Evolutionary conservation across 2,329 filamentous ascomycete genomes (phyloP), one percentile per base, ranked within the genome.

Genomic region (Neocatenulostroma microsporum): DNA sequence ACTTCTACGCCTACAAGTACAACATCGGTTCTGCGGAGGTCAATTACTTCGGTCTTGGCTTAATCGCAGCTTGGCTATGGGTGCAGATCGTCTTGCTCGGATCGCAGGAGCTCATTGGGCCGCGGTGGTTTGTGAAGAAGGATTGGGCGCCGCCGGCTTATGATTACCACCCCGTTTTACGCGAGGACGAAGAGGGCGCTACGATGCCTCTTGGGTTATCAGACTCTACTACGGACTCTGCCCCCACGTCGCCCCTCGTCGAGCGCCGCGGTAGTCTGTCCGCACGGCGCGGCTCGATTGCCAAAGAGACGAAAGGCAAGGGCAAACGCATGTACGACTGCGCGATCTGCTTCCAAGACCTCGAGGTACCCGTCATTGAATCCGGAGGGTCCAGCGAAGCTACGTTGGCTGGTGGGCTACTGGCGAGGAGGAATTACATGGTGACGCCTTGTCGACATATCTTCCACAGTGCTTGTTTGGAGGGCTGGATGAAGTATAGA

Each of bases 361-460:
- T 98, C 13, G 86, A 95, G 58, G 86, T 96, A 2, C 85, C 87
- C 0, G 80, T 96, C 15, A 65, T 94, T 21, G 71, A 72, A 34
- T 70, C 73, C 13, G 64, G 49, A 2, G 44, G 44, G 9, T 37
- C 46, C 3, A 42, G 41, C 26, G 55, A 63, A n/a, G 70, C 29
- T 79, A 40, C 67, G 54, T 51, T 52, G 56, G 50, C 41, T 56
- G 63, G 44, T 19, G 80, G 80, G 20, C 75, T 94, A 37, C 70
- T 96, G 48, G 83, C 84, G 21, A 71, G 89, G 42, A 75, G 88
- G 33, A 72, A 76, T 50, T 96, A 96, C 63, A 98, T 98, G 91
- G 85, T 96, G 15, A 98, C 91, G 39, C 91, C 91, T 31, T 98
- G 91, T 61, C 71, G 88, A 37, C 91, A 98, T 64, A 87, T 96